Evolutionary conservation across 2,329 filamentous ascomycete genomes (phyloP).

Genomic region (Fusarium virguliforme): DNA sequence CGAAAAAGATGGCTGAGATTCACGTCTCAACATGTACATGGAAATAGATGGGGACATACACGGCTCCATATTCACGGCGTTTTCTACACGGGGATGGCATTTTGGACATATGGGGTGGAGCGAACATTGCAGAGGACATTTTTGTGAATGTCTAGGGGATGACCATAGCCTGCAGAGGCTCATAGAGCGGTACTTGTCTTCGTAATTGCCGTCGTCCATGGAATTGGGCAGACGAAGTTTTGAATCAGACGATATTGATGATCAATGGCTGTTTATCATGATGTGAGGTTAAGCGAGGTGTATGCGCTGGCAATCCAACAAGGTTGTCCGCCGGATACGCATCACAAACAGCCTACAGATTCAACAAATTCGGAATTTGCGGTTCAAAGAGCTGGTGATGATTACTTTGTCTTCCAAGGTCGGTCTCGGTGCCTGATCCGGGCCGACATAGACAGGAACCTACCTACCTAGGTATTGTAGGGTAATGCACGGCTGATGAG

Average conservation of each 20-base stretch:
- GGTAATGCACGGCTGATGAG: too few relatives aligned
- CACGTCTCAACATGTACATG: constrained; percentile 46
- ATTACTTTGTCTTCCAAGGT: not conserved
- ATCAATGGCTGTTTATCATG: constrained; percentile 12
- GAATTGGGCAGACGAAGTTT: constrained; percentile 39
- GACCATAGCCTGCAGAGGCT: constrained; percentile 11
- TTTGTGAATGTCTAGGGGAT: constrained; percentile 36
- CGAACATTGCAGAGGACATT: constrained; percentile 34
- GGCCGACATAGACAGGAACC: not conserved
- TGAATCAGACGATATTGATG: constrained; percentile 37
- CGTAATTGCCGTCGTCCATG: constrained; percentile 36
- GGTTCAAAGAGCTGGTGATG: not conserved
- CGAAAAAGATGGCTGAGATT: constrained; percentile 27
- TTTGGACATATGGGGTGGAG: constrained; percentile 38
- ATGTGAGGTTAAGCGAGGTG: constrained; percentile 4
- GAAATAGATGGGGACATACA: constrained; percentile 49
- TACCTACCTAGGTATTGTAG: too few relatives aligned
- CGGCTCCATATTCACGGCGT: constrained; percentile 47
- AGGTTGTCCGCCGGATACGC: not conserved
- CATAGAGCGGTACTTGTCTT: constrained; percentile 45
- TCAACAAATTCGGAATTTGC: not conserved
- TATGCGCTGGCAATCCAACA: not conserved
- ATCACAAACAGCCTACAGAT: not conserved
- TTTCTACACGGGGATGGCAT: constrained; percentile 41
- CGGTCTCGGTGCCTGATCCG: not conserved